A percentile compares a stretch with the other conserved stretches of the same genome.
phyloP scores from a whole-genome alignment of 2,329 filamentous ascomycete genomes.

The Talaromyces rugulosus region DNA sequence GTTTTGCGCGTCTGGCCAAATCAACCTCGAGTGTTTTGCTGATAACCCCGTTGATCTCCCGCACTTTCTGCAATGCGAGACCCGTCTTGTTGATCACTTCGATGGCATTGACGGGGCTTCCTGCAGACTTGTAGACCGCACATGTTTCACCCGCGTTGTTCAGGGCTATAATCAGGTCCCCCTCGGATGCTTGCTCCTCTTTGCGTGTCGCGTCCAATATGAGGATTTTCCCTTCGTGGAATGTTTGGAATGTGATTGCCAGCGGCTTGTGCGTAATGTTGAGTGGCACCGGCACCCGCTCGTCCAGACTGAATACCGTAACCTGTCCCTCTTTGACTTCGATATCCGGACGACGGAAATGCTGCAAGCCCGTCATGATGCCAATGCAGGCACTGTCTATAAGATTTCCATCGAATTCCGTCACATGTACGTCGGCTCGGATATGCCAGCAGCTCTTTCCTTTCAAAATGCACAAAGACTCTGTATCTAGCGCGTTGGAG shows the following conservation, averaged over 20 bases:
- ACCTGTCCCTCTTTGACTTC: constrained; percentile 79
- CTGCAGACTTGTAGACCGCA: constrained; percentile 86
- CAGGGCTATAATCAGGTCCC: constrained; percentile 72
- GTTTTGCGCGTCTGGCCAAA: constrained; percentile 55
- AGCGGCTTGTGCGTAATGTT: constrained; percentile 90
- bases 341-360: constrained; percentile 88
- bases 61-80: constrained; percentile 71
- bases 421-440: constrained; percentile 84
- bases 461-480: constrained; percentile 89
- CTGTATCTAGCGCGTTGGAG: constrained; percentile 87
- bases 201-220: constrained; percentile 44
- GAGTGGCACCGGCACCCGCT: constrained; percentile 84
- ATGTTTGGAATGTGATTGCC: constrained; percentile 86
- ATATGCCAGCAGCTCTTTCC: constrained; percentile 89
- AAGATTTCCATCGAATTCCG: constrained; percentile 86
- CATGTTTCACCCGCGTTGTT: constrained; percentile 89
- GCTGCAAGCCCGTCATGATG: constrained; percentile 79
- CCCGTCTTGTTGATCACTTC: constrained; percentile 71
- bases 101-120: constrained; percentile 74
- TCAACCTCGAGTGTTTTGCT: constrained; percentile 72
- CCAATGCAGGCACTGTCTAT: constrained; percentile 83
- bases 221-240: constrained; percentile 45
- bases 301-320: constrained; percentile 76
- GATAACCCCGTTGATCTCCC: constrained; percentile 71
- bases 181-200: constrained; percentile 56